Conservation (phyloP, 176 grass and related monocot species). For the Rhynchospora tenuis region DNA sequence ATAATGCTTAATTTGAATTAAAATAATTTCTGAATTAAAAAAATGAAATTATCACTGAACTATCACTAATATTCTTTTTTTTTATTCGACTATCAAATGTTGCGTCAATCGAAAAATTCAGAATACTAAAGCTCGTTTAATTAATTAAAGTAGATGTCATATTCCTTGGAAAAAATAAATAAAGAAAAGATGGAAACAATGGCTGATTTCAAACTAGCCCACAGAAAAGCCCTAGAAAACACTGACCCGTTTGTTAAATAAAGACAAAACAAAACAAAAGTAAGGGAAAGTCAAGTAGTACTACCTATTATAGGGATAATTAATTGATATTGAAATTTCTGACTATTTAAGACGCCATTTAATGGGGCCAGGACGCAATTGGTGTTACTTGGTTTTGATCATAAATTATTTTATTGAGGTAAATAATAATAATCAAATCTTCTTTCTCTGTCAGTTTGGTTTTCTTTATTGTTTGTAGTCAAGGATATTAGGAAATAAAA, state of each 20-base stretch:
- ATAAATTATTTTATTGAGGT: too few species aligned
- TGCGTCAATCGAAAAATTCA: background rate
- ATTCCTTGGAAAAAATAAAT: background rate
- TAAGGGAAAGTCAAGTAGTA: background rate
- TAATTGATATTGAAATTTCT: background rate
- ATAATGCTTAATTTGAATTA: background rate
- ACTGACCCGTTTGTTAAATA: background rate
- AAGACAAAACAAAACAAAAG: background rate
- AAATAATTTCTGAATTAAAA: background rate
- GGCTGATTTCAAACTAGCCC: background rate
- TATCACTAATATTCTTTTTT: background rate
- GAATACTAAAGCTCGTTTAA: background rate
- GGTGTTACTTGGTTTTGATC: too few species aligned
- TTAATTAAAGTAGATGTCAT: background rate
- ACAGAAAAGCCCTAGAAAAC: background rate
- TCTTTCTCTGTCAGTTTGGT: background rate
- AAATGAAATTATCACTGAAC: background rate
- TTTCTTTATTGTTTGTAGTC: background rate
- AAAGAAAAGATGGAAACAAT: background rate
- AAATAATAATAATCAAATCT: background rate
- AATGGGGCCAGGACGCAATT: too few species aligned
- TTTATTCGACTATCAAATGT: background rate
- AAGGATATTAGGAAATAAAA: background rate
- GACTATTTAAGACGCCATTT: background rate
- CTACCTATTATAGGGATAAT: background rate